These are phyloP conservation scores for Trametes coccinea DNA, from an alignment of 768 basidiomycete genomes.

Conservation along the genomic window DNA sequence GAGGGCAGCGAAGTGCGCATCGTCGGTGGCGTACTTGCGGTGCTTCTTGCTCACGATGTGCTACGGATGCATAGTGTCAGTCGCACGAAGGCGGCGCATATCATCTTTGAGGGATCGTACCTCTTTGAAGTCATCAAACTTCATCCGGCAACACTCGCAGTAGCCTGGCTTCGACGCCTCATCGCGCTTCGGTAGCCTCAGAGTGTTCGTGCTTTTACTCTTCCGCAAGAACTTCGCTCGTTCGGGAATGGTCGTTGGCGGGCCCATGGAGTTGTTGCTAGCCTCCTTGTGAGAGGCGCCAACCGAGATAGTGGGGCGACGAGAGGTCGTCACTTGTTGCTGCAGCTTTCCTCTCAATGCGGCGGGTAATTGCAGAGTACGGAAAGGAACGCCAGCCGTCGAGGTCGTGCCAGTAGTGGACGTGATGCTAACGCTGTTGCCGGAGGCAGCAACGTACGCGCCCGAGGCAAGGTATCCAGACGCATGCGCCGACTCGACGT, in stretches of 20 bases:
- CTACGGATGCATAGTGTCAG: conserved; percentile 40
- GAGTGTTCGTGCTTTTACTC: conserved; percentile 78
- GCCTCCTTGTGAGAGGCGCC: conserved; percentile 32
- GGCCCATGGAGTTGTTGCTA: conserved; percentile 59
- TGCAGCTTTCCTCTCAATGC: conserved; percentile 56
- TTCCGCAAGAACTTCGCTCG: conserved; percentile 58
- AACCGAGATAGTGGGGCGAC: conserved; percentile 43
- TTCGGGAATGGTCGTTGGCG: conserved; percentile 60
- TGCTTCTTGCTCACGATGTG: conserved; percentile 75
- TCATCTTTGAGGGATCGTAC: conserved; percentile 46
- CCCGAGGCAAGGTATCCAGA: conserved; percentile 70
- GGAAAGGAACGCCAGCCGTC: conserved; percentile 46
- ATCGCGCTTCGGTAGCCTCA: conserved; percentile 74
- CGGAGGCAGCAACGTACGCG: conserved; percentile 86
- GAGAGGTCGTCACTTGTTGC: conserved; percentile 68
- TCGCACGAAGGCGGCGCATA: neutral
- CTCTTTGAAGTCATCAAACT: conserved; percentile 83
- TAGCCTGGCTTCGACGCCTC: conserved; percentile 93
- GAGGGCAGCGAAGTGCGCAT: conserved; percentile 75
- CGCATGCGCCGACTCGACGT: conserved; percentile 57
- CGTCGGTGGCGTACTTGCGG: conserved; percentile 76
- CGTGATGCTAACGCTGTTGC: conserved; percentile 91
- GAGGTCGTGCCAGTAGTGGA: conserved; percentile 89
- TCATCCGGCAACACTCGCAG: conserved; percentile 92
- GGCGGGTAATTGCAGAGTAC: conserved; percentile 52